Base-by-base conservation (phyloP, 2,329 filamentous ascomycete species). In the Diplodia corticola region DNA sequence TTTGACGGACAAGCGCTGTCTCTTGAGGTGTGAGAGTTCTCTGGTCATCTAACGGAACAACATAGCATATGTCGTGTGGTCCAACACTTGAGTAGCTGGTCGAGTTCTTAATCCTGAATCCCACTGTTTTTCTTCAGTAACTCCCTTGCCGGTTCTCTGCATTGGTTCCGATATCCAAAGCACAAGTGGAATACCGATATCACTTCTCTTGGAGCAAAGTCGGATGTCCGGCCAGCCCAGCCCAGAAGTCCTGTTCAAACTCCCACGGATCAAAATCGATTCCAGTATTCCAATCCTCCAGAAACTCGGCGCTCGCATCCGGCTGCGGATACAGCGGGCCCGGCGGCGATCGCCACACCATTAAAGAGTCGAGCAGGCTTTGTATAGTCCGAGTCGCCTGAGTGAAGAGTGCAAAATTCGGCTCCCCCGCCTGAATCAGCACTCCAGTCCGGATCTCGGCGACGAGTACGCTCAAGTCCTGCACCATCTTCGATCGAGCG, bases 391-490 rank as follows among this genome's bases (percentile, higher is more conserved):
- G 37, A 0, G 57, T 40, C 3, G 57, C 57, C 1, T 26, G 57
- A 4, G 57, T 30, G 10, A 61, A 40, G 0, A 61, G 37, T 10
- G 57, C 57, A 28, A 44, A 61, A 12, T 61, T 61, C 15, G 35
- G 57, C 26, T 61, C 57, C 3, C 37, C 37, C 30, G 24, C 26
- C 30, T 48, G 37, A 7, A 33, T 30, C 26, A 61, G 22, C 37
- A 71, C 72, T 17, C 75, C 75, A 3, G 69, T 71, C 17, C 75
- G 70, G 3, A 76, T 67, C 55, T 77, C 73, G 10, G 73, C 75
- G 1, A 76, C 75, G 2, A 77, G 64, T 4, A 76, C 71, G 24
- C 70, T 71, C 2, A 77, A 67, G 35, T 75, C 69, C 55, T 75
- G 74, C 1, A 77, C 67, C 22, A 73, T 69, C 17, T 61, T 51